These are phyloP conservation scores for Vigna mungo DNA, from an alignment of 306 rosid genomes.

Conservation along the genomic window DNA sequence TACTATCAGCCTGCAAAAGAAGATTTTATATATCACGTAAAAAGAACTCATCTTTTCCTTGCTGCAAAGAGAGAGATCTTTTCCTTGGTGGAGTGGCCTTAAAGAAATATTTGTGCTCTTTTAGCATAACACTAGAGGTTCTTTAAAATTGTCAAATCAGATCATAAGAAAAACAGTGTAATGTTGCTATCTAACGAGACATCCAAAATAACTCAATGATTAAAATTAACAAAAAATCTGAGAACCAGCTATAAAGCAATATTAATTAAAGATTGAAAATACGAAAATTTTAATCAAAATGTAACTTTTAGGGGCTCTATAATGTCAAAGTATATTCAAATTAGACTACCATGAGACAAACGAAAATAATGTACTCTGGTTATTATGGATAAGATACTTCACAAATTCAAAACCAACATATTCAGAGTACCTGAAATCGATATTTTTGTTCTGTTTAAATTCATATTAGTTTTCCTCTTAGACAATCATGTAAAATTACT, in stretches of 20 bases:
- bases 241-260: slow-evolving; percentile 1
- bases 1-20: slow-evolving; percentile 64
- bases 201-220: background rate
- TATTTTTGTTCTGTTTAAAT: slow-evolving; percentile 11
- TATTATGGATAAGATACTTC: background rate
- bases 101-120: background rate
- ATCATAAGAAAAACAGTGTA: background rate
- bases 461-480: background rate
- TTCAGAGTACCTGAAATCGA: background rate
- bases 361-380: background rate
- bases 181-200: background rate
- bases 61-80: background rate
- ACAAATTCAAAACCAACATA: slow-evolving; percentile 1
- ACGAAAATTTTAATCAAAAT: background rate
- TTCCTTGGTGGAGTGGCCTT: background rate
- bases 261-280: background rate
- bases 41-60: background rate
- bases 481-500: slow-evolving; percentile 4
- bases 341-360: background rate
- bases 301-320: background rate
- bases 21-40: slow-evolving; percentile 10
- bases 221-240: background rate
- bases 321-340: slow-evolving; percentile 7
- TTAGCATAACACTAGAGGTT: background rate
- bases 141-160: background rate